Base-by-base conservation (phyloP, 441 rosid species). In the Brassica hybrid region DNA sequence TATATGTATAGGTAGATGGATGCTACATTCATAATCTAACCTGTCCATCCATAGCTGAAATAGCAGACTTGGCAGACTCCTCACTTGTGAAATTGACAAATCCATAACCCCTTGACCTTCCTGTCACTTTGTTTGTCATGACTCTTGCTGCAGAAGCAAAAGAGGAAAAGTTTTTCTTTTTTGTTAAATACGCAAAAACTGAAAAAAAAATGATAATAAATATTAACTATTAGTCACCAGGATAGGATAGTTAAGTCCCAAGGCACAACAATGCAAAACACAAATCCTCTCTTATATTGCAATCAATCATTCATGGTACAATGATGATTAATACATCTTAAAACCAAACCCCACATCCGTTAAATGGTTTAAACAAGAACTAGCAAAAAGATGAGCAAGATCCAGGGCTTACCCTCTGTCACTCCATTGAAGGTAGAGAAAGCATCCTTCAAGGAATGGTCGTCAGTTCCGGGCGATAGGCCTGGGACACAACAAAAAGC, bases 41-140 rank as follows among this genome's bases (percentile, higher is more conserved):
- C 94, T 90, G 92, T 75, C 97, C 95, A 82, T 91, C 91, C 97
- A 91, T 93, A 59, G 90, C 81, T 4, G 90, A 87, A 71, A 89
- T 9, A 14, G 98, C 98, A 43, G 85, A 79, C 65, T 75, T 87
- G 45, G 98, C 97, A 81, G 87, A 77, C 1, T 91, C 94, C 65
- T 32, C 72, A 32, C 62, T 71, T 0, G 79, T 5, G 62, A 81
- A 93, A 72, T 62, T 84, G 57, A 91, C 91, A 81, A 90, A 90
- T 59, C 98, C 97, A 32, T 85, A 93, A 43, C 95, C 98, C 73
- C 90, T 85, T 7, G 97, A 93, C 75, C 85, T 90, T 62, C 98
- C 93, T 27, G 87, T 77, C 7, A 86, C 89, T 82, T 92, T 84
- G 74, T 91, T 94, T 1, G 77, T 73, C 69, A 91, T 84, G 52